These are phyloP conservation scores for Fraxinus pennsylvanica DNA, from an alignment of 257 asterid species.

Conservation along the genomic window DNA sequence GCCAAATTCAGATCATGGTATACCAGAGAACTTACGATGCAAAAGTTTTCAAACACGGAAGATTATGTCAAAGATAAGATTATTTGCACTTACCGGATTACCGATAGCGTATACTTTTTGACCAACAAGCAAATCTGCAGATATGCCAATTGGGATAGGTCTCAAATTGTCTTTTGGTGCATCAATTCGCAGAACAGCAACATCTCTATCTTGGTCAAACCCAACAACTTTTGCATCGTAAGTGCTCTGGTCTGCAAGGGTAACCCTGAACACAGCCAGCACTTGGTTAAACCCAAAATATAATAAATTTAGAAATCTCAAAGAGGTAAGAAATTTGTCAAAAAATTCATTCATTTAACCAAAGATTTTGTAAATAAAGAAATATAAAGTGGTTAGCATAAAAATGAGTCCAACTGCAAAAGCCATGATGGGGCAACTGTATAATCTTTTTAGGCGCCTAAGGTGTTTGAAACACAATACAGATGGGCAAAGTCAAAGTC, in stretches of 20 bases:
- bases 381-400: neutral
- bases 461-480: slow-evolving; percentile 1
- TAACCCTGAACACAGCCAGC: slow-evolving; percentile 61
- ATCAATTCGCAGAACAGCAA: slow-evolving; percentile 78
- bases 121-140: slow-evolving; percentile 97
- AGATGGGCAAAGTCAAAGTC: neutral
- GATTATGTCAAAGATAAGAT: slow-evolving; percentile 7
- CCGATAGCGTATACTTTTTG: slow-evolving; percentile 98
- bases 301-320: neutral
- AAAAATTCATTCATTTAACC: neutral
- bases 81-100: slow-evolving; percentile 70
- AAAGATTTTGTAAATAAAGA: neutral
- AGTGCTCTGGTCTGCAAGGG: slow-evolving; percentile 87
- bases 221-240: slow-evolving; percentile 91
- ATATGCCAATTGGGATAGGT: slow-evolving; percentile 87
- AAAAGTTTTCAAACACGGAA: slow-evolving; percentile 10
- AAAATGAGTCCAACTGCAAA: neutral
- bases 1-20: neutral
- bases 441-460: neutral
- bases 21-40: neutral
- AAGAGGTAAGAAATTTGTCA: slow-evolving; percentile 8
- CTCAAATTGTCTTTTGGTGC: slow-evolving; percentile 78
- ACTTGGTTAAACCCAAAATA: slow-evolving; percentile 20
- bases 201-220: slow-evolving; percentile 98
- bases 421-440: neutral